These are phyloP conservation scores for Sclerotinia glacialis DNA, from an alignment of 2,329 filamentous ascomycete genomes.

Conservation along the genomic window DNA sequence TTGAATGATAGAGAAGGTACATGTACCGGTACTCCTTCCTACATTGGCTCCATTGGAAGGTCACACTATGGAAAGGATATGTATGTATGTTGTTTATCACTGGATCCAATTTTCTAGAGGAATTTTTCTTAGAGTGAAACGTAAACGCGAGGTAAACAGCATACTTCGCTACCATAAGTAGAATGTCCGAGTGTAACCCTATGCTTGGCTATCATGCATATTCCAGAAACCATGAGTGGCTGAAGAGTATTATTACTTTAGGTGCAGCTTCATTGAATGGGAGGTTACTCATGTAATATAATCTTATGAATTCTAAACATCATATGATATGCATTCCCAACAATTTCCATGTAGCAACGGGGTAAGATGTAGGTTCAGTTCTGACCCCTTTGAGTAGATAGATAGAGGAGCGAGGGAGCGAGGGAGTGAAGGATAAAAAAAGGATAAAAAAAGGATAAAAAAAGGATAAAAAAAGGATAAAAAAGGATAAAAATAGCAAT, in stretches of 20 bases:
- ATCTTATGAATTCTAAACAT: neutral
- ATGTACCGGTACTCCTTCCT: too few relatives aligned
- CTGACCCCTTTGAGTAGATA: neutral
- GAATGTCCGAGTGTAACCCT: neutral
- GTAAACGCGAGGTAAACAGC: neutral
- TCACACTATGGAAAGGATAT: neutral
- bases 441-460: neutral
- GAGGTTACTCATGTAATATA: neutral
- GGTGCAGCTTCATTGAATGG: neutral
- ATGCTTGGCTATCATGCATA: neutral
- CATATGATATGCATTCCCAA: neutral
- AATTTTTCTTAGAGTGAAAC: neutral
- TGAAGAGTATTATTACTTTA: neutral
- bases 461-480: neutral
- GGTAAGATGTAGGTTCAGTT: neutral
- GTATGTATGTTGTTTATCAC: too few relatives aligned
- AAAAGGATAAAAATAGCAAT: neutral
- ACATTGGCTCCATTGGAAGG: neutral
- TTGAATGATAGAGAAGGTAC: too few relatives aligned
- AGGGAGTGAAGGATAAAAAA: neutral
- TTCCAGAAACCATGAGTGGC: conserved; percentile 15
- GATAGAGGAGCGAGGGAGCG: too few relatives aligned
- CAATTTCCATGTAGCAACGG: neutral
- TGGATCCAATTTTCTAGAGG: neutral
- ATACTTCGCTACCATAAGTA: too few relatives aligned